These are phyloP conservation scores for Blastobotrys elegans DNA, from an alignment of 1,139 yeast genomes.

Conservation along the genomic window DNA sequence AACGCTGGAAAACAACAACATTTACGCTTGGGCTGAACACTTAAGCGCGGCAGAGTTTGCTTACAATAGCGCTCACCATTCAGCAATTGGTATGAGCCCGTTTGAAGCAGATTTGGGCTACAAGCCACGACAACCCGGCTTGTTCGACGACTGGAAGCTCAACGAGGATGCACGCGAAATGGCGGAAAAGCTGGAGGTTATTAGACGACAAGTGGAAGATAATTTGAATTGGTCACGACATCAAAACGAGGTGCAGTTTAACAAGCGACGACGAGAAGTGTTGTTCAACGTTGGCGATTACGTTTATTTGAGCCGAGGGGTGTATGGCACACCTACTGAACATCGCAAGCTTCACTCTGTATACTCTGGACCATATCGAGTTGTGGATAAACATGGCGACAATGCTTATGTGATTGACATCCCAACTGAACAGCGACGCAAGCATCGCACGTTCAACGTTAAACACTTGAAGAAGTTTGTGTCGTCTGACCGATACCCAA, in stretches of 20 bases:
- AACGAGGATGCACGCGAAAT: not conserved
- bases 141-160: not conserved
- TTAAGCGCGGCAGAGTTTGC: not conserved
- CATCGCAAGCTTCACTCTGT: not conserved
- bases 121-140: not conserved
- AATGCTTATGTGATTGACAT: constrained; percentile 1
- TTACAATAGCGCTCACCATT: not conserved
- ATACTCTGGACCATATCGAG: not conserved
- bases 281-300: not conserved
- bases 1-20: not conserved
- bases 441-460: not conserved
- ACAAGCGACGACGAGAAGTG: not conserved
- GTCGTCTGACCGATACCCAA: not conserved
- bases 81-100: constrained; percentile 3
- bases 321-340: not conserved
- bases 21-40: not conserved
- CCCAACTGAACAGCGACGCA: not conserved
- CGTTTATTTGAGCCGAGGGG: not conserved
- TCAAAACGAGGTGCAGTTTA: not conserved
- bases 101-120: constrained; percentile 1
- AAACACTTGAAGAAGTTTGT: not conserved
- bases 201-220: not conserved
- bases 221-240: not conserved
- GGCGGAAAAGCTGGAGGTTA: not conserved
- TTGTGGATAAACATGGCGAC: not conserved